A percentile compares a stretch with the other conserved stretches of the same genome.
Evolutionary conservation across 164 flowering plant genomes (phyloP).

Genomic region (Tinospora cordifolia): DNA sequence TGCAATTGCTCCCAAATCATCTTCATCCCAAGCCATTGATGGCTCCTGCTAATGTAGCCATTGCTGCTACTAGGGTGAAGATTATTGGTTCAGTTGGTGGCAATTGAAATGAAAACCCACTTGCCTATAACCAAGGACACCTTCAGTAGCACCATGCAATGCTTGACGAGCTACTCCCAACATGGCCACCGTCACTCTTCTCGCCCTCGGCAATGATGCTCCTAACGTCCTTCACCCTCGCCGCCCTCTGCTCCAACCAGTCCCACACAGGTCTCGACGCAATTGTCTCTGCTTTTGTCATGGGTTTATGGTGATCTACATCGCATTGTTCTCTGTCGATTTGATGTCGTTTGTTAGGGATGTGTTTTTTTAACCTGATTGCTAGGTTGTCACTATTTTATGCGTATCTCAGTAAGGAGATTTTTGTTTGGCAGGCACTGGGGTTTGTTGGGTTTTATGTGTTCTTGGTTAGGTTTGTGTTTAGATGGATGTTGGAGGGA

Average conservation of each 20-base stretch:
- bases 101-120: slow-evolving; percentile 5
- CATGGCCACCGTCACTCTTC: slow-evolving; percentile 89
- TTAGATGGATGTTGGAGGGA: slow-evolving; percentile 86
- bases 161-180: slow-evolving; percentile 51
- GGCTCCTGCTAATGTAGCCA: slow-evolving; percentile 32
- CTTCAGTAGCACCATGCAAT: slow-evolving; percentile 41
- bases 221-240: slow-evolving; percentile 52
- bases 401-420: slow-evolving; percentile 83
- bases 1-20: slow-evolving; percentile 33
- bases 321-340: slow-evolving; percentile 66
- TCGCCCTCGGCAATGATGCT: slow-evolving; percentile 96
- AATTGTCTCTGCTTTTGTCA: slow-evolving; percentile 82
- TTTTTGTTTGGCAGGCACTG: slow-evolving; percentile 86
- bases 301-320: slow-evolving; percentile 80
- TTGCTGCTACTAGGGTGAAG: slow-evolving; percentile 23
- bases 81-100: background rate
- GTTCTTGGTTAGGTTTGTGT: slow-evolving; percentile 86
- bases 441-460: slow-evolving; percentile 85
- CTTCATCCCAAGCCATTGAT: slow-evolving; percentile 31
- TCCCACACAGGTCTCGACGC: slow-evolving; percentile 90
- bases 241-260: slow-evolving; percentile 69
- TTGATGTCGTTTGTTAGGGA: slow-evolving; percentile 75
- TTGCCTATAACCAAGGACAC: background rate
- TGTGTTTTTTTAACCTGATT: slow-evolving; percentile 70
- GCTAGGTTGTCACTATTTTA: slow-evolving; percentile 62